phyloP scores from a whole-genome alignment of 371 early-diverging fungal species.

The Zopfochytrium polystomum region DNA sequence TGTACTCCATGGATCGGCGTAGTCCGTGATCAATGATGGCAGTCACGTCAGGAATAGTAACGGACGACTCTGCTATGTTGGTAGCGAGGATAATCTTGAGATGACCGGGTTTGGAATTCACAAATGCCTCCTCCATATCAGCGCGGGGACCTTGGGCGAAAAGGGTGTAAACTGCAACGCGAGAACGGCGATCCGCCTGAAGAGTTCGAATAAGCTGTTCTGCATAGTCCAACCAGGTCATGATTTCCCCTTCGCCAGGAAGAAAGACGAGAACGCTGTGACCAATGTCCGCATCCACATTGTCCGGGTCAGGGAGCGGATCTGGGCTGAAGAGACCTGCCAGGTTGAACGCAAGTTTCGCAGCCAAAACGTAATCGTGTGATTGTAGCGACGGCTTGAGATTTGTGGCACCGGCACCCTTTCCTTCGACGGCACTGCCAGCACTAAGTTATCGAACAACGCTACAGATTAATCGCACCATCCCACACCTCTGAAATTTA shows the following conservation, averaged over 20 bases:
- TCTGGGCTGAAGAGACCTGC: no score
- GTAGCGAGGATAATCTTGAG: constrained; percentile 41
- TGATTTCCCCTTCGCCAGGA: constrained; percentile 14
- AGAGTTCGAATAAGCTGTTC: constrained; percentile 2
- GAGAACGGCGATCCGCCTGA: background rate
- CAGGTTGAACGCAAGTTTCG: background rate
- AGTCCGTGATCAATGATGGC: constrained; percentile 16
- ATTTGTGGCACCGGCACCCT: no score
- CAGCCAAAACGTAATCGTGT: constrained; percentile 6
- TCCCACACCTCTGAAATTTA: no score
- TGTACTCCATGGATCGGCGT: constrained; percentile 15
- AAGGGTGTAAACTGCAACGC: constrained; percentile 3
- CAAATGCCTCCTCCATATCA: constrained; percentile 12
- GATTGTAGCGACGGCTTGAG: no score
- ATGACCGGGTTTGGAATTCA: constrained; percentile 4
- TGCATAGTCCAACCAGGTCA: constrained; percentile 10
- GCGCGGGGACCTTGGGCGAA: constrained; percentile 12
- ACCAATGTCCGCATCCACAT: background rate
- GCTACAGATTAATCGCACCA: no score
- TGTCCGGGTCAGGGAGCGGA: no score
- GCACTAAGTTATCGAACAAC: no score
- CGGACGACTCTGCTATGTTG: constrained; percentile 53
- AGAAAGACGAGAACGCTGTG: constrained; percentile 3
- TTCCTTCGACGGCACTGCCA: no score
- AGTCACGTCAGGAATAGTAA: constrained; percentile 42